Evolutionary conservation across 2,329 filamentous ascomycete genomes (phyloP), one percentile per base, ranked within the genome.

Genomic region (Trichoderma sp.): DNA sequence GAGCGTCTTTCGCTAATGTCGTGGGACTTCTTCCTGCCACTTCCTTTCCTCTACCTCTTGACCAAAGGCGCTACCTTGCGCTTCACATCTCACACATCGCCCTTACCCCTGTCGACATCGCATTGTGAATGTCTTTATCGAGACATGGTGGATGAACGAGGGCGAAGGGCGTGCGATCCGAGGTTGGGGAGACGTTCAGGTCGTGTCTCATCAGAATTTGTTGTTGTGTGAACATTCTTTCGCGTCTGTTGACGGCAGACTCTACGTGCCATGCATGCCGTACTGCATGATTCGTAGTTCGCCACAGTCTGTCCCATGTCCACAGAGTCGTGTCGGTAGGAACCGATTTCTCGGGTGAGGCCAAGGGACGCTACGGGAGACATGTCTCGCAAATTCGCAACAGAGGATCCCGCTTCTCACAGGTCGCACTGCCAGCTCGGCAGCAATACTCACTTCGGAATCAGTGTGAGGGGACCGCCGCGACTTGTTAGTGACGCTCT

Each of bases 91-190:
- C 47, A 30, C 15, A 3, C n/a, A 12, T 26, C 19, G 19, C 26
- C 12, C 34, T 26, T 45, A 39, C 39, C 50, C 39, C 28, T 45
- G 26, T n/a, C 24, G 2, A 24, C 17, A 15, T 15, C 21, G 26
- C 50, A 28, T 39, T 39, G 10, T 47, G 50, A 55, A 39, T 47
- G 59, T 41, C 41, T 55, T 3, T 26, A 2, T n/a, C 55, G 59
- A 63, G 60, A 63, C 41, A 55, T 15, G 26, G 24, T 55, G 26
- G 15, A 44, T 41, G 39, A 39, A 34, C 19, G n/a, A 63, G 28
- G 59, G 26, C 12, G 3, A 10, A 24, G 47, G 26, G 59, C 41
- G 26, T 28, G 3, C 10, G n/a, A 5, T n/a, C n/a, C 45, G 17
- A 14, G 28, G 19, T 19, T 47, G 41, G 41, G 41, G 26, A n/a